Percentiles rank a stretch among this genome's conserved stretches.
Evolutionary conservation across 2,329 filamentous ascomycete species (phyloP).

Genomic region (Alternaria angustiovoidea): DNA sequence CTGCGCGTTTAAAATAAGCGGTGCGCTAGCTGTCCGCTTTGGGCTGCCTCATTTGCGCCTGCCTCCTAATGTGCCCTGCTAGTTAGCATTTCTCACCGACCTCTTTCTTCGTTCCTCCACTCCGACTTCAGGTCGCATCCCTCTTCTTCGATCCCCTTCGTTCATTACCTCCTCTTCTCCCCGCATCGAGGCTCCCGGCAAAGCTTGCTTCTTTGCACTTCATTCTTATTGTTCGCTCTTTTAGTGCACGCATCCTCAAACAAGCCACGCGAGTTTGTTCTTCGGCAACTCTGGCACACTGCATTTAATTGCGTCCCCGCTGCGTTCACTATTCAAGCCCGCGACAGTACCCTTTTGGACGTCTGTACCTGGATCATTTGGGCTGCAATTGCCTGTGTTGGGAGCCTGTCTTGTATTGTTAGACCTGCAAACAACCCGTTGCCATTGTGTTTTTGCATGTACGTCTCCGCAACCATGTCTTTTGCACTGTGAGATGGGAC

Average conservation of each 20-base stretch:
- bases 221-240: slow-evolving; percentile 53
- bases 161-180: slow-evolving; percentile 49
- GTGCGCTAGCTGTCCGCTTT: slow-evolving; percentile 36
- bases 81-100: slow-evolving; percentile 41
- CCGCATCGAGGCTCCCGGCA: slow-evolving; percentile 41
- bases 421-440: slow-evolving; percentile 29
- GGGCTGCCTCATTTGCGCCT: slow-evolving; percentile 45
- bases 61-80: slow-evolving; percentile 46
- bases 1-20: slow-evolving; percentile 42
- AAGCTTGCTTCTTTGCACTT: slow-evolving; percentile 46
- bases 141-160: slow-evolving; percentile 45
- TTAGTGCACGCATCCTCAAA: slow-evolving; percentile 45
- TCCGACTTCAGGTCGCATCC: slow-evolving; percentile 38
- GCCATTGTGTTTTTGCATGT: slow-evolving; percentile 31
- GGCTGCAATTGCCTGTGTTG: slow-evolving; percentile 15
- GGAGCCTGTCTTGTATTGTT: slow-evolving; percentile 24
- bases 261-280: slow-evolving; percentile 38
- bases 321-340: slow-evolving; percentile 30
- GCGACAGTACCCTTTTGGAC: slow-evolving; percentile 23
- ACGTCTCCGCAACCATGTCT: neutral
- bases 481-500: neutral
- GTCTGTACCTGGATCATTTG: slow-evolving; percentile 2
- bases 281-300: slow-evolving; percentile 28
- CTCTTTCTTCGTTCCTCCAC: slow-evolving; percentile 37
- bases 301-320: slow-evolving; percentile 36